Base-by-base conservation (phyloP, 768 basidiomycete species). In the Leucocoprinus leucothites region DNA sequence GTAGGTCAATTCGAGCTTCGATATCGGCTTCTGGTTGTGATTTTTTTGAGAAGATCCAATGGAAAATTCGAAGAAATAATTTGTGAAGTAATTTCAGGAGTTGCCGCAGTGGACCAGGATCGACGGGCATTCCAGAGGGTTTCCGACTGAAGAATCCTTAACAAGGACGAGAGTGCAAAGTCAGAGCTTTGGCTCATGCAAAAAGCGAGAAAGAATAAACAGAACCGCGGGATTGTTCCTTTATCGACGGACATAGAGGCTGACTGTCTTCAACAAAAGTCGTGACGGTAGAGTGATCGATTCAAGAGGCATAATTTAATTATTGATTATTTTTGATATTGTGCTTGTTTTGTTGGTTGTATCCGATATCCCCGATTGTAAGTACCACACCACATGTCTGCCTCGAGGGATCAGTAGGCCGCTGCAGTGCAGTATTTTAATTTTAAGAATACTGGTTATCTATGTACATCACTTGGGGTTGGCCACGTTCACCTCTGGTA, bases 1-100 rank as follows among this genome's bases (percentile, higher is more conserved):
- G 53, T n/a, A 55, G 46, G 26, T 26, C 53, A 11, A 48, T 47
- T 28, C 25, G 46, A 41, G 36, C 46, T 24, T 55, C 53, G 13
- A n/a, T 18, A 19, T 55, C 53, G 18, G 25, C 18, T 40, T 19
- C 18, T 34, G 22, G 9, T 41, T n/a, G 25, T 7, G 16, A 13
- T 8, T 48, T 55, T 19, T 7, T 41, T 14, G 45, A 41, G 6
- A 31, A 55, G 18, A 55, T 13, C 24, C 36, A 18, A 21, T 9
- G 16, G 38, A 18, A 18, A 24, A 44, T 5, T 31, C 51, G 35
- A 25, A 31, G 21, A 21, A 52, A 44, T 41, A 52, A 45, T 4
- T 34, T 22, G 7, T 43, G 19, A 9, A 52, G 21, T 19, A 44
- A 9, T 19, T 28, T 34, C 51, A 9, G 26, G 9, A 52, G 19